Percentiles rank a stretch among this genome's conserved stretches.
Conservation (phyloP, 2,329 filamentous ascomycete genomes). For the Chalaropsis ovoidea region DNA sequence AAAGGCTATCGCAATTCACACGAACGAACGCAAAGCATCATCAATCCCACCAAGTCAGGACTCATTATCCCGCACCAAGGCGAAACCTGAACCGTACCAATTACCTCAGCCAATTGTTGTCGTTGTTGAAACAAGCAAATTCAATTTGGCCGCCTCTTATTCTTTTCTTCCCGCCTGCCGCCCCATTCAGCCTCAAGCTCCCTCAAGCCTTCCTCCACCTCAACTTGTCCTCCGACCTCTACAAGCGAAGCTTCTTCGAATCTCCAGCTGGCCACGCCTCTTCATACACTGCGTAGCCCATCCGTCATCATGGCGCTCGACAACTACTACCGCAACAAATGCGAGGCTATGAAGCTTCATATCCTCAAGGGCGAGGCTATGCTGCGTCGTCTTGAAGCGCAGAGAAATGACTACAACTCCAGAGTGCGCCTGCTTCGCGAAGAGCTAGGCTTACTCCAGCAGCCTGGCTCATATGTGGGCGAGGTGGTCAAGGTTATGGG, state of each 20-base stretch:
- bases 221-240: neutral
- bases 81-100: neutral
- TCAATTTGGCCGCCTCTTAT: neutral
- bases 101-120: neutral
- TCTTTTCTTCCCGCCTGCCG: neutral
- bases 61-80: neutral
- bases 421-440: constrained; percentile 87
- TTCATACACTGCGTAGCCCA: neutral
- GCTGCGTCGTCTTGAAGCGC: constrained; percentile 85
- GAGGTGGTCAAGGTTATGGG: constrained; percentile 99
- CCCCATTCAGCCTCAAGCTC: neutral
- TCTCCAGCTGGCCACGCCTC: neutral
- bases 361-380: constrained; percentile 98
- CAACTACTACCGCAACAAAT: constrained; percentile 99
- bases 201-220: constrained; percentile 1
- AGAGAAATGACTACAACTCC: constrained; percentile 99
- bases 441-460: constrained; percentile 89
- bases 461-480: constrained; percentile 94
- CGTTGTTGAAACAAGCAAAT: neutral
- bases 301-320: constrained; percentile 78
- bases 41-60: neutral
- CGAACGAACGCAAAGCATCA: neutral
- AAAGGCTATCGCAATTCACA: constrained; percentile 8
- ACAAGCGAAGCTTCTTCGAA: neutral
- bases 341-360: constrained; percentile 99